Evolutionary conservation across 345 rosid species (phyloP), one percentile per base, ranked within the genome.

Genomic region (Cardamine chenopodiifolia): DNA sequence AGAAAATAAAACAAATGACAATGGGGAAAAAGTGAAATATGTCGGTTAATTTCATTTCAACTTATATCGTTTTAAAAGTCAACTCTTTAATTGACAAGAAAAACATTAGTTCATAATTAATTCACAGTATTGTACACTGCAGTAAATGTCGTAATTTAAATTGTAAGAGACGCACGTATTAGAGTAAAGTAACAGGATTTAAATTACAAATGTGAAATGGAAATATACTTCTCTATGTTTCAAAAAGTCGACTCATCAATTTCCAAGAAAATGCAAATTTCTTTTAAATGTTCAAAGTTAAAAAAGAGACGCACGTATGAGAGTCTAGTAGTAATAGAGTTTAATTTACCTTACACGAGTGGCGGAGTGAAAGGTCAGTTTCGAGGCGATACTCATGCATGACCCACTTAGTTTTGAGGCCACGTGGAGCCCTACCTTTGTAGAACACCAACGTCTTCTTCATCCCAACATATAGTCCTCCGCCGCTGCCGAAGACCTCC

Each of bases 341-440:
- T 48, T 35, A n/a, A 20, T 18, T 58, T 87, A 90, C 98, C 98
- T 92, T 87, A 22, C 87, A 88, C 72, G 93, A 62, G 88, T 88
- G 90, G 37, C 92, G 92, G 82, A 79, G 85, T 42, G 92, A 92
- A 75, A 83, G 87, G 71, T 90, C 85, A 17, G 89, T 89, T 62
- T 88, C 92, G 7, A 92, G 86, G 45, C 96, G 96, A 86, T 92
- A 92, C 81, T 89, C 97, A 68, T 92, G 97, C 97, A 92, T 89
- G 82, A 92, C 93, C 97, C 97, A 92, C 79, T 86, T 92, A 61
- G 96, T 92, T 78, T 92, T 92, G 73, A 86, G 89, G 4, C 98
- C 98, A 34, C 96, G 88, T 5, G 94, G 96, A 37, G 97, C 97
- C 61, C 97, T 85, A 23, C 97, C 97, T 26, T 81, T 82, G 83